A percentile compares a stretch with the other conserved stretches of the same genome.
Evolutionary conservation across 495 filamentous ascomycete species (phyloP).

Genomic region (Cercophora sp.): DNA sequence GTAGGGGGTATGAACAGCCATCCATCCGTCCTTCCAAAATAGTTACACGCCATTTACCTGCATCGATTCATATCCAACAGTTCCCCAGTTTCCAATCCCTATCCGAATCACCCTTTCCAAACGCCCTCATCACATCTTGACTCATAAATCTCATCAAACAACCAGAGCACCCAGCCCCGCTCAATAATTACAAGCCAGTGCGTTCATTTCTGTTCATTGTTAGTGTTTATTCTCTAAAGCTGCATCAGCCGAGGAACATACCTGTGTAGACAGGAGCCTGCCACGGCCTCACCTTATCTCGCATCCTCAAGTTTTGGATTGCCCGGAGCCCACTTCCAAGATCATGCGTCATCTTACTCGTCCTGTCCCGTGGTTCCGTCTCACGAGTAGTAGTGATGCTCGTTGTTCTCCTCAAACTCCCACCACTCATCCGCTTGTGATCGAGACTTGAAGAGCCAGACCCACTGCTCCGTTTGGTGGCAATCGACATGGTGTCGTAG

Average conservation of each 20-base stretch:
- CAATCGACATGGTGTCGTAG: conserved; percentile 21
- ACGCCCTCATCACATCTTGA: no score
- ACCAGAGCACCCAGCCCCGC: no score
- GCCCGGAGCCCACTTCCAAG: conserved; percentile 19
- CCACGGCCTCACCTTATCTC: conserved; percentile 34
- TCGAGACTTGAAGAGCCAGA: conserved; percentile 1
- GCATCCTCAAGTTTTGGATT: conserved; percentile 21
- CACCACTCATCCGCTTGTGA: conserved; percentile 15
- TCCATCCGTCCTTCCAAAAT: no score
- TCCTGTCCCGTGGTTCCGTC: not conserved
- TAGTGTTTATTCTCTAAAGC: conserved; percentile 5
- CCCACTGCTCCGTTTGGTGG: conserved; percentile 18
- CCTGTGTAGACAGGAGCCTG: conserved; percentile 43
- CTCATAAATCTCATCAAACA: no score
- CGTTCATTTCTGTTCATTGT: conserved; percentile 6
- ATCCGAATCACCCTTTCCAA: no score
- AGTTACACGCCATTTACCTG: no score
- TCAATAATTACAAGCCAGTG: conserved; percentile 5
- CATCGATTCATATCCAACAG: no score
- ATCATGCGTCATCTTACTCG: conserved; percentile 1
- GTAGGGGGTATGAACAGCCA: no score
- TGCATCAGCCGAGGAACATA: conserved; percentile 15
- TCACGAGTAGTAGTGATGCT: conserved; percentile 1
- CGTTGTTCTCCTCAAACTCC: conserved; percentile 13
- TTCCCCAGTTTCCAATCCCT: no score